Conservation (phyloP, 306 rosid genomes). For the Potentilla sterilis region DNA sequence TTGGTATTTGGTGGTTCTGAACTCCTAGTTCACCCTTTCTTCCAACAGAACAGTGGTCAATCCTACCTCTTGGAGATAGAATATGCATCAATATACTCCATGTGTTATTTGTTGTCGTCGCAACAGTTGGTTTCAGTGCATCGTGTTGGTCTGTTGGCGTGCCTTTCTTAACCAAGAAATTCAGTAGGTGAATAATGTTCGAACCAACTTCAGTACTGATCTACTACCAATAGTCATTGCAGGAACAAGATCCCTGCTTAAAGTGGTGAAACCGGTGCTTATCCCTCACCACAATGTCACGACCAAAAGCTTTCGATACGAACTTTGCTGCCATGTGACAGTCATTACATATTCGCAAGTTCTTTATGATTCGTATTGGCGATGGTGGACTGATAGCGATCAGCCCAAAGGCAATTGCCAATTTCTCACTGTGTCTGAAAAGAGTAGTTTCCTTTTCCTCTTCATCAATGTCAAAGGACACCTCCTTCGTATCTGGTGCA, state of each 20-base stretch:
- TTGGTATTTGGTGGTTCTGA: not conserved
- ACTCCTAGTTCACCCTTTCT: not conserved
- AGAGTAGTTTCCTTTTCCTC: slow-evolving; percentile 78
- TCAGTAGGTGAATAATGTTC: not conserved
- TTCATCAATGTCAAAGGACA: slow-evolving; percentile 69
- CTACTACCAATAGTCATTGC: slow-evolving; percentile 69
- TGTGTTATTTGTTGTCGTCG: not conserved
- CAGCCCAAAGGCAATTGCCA: slow-evolving; percentile 80
- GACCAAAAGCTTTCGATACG: slow-evolving; percentile 56
- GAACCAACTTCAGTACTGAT: not conserved
- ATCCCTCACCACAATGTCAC: slow-evolving; percentile 70
- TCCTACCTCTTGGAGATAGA: not conserved
- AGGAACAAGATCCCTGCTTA: slow-evolving; percentile 63
- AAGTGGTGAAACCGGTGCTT: slow-evolving; percentile 88
- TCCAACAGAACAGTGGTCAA: not conserved
- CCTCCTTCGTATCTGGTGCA: slow-evolving; percentile 57
- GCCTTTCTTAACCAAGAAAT: not conserved
- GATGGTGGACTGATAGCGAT: slow-evolving; percentile 50
- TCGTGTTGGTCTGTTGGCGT: not conserved
- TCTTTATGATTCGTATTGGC: slow-evolving; percentile 67
- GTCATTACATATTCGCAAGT: slow-evolving; percentile 78
- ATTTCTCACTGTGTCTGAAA: slow-evolving; percentile 72
- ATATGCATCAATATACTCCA: not conserved
- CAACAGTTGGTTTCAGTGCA: not conserved
- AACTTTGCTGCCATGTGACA: slow-evolving; percentile 68